Percentiles rank a stretch among this genome's conserved stretches.
These are phyloP conservation scores for Ceratocystis diversiconidia DNA, from an alignment of 2,329 filamentous ascomycete genomes.

Conservation along the genomic window DNA sequence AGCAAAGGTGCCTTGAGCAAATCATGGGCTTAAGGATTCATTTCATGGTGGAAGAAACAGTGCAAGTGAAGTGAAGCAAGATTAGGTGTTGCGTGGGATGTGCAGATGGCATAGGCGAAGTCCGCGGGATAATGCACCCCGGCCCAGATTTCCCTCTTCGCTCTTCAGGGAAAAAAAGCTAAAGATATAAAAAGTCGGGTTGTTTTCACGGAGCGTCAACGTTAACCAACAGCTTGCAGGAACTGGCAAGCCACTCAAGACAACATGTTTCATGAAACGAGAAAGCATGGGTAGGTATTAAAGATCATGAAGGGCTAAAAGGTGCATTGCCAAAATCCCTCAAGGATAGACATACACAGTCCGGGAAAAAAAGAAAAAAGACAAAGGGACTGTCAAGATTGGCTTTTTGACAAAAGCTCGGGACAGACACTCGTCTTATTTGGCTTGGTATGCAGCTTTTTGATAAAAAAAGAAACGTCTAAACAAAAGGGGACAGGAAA, in stretches of 20 bases:
- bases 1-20: not conserved
- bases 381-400: not conserved
- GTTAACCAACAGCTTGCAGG: not conserved
- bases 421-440: not conserved
- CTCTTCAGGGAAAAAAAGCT: not conserved
- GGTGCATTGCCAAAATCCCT: not conserved
- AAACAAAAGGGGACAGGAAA: not conserved
- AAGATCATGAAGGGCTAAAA: not conserved
- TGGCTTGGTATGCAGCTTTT: not conserved
- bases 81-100: not conserved
- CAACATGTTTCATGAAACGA: not conserved
- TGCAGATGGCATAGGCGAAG: not conserved
- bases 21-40: no score
- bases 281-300: not conserved
- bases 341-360: not conserved
- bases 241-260: slow-evolving; percentile 2
- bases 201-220: not conserved
- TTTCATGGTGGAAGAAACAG: not conserved
- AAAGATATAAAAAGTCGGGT: not conserved
- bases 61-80: not conserved
- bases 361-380: not conserved
- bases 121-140: not conserved
- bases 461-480: not conserved
- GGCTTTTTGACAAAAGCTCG: not conserved
- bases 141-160: not conserved